Evolutionary conservation across 2,329 filamentous ascomycete species (phyloP).

Genomic region (Trichoderma sp.): DNA sequence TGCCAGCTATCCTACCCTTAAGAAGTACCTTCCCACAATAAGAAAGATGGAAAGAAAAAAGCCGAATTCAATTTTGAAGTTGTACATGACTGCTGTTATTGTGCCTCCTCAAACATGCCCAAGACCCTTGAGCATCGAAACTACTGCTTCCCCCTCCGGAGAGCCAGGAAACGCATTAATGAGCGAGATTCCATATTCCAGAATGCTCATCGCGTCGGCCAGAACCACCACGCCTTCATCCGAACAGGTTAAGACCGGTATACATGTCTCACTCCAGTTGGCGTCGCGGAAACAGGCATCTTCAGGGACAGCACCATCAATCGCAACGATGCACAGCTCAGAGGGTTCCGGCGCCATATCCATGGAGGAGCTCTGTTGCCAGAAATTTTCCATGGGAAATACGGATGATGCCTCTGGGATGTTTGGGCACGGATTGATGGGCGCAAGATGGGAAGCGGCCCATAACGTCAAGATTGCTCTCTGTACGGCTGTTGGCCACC

Average conservation of each 20-base stretch:
- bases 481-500: conserved; percentile 72
- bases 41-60: neutral
- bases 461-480: conserved; percentile 65
- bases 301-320: neutral
- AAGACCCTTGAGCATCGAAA: neutral
- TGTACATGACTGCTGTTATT: neutral
- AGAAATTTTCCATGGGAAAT: neutral
- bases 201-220: neutral
- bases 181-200: conserved; percentile 16
- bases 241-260: neutral
- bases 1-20: neutral
- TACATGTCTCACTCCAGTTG: neutral
- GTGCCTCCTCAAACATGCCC: neutral
- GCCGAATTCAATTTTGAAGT: neutral
- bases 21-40: neutral
- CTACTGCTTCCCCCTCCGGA: neutral
- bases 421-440: neutral
- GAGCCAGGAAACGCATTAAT: neutral
- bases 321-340: neutral
- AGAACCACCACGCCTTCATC: neutral
- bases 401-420: neutral
- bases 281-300: neutral
- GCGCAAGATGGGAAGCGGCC: conserved; percentile 55
- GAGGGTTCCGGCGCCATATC: neutral
- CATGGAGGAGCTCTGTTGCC: neutral